phyloP scores from a whole-genome alignment of 495 filamentous ascomycete genomes.

The Aspergillus egyptiacus region DNA sequence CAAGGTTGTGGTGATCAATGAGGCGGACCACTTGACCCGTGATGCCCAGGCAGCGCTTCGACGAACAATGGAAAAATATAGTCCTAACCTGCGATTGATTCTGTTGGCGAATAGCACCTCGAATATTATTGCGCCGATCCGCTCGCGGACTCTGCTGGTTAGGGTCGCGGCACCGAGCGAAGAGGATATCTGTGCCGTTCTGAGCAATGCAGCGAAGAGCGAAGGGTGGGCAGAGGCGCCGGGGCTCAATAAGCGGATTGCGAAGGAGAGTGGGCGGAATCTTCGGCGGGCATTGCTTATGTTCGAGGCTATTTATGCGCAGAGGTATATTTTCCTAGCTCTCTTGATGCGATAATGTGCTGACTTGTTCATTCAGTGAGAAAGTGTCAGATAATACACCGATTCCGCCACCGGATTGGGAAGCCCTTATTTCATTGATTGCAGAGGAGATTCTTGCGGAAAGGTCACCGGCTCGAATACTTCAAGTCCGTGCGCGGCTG shows the following conservation, averaged over 20 bases:
- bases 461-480: slow-evolving; percentile 76
- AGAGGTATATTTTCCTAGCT: slow-evolving; percentile 58
- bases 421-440: slow-evolving; percentile 77
- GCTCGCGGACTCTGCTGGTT: slow-evolving; percentile 81
- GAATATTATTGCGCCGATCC: slow-evolving; percentile 95
- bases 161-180: slow-evolving; percentile 87
- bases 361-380: slow-evolving; percentile 55
- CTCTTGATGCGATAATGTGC: background rate
- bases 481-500: slow-evolving; percentile 82
- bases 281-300: slow-evolving; percentile 84
- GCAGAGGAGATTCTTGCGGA: slow-evolving; percentile 89
- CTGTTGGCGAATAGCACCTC: slow-evolving; percentile 89
- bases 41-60: slow-evolving; percentile 95
- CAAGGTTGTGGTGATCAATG: slow-evolving; percentile 98
- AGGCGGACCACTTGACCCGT: slow-evolving; percentile 89
- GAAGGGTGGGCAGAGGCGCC: slow-evolving; percentile 69
- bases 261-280: slow-evolving; percentile 87
- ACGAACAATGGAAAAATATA: slow-evolving; percentile 99
- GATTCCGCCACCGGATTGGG: slow-evolving; percentile 95
- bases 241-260: slow-evolving; percentile 73
- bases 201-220: slow-evolving; percentile 65
- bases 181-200: slow-evolving; percentile 70
- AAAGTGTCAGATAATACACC: slow-evolving; percentile 80
- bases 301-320: slow-evolving; percentile 93
- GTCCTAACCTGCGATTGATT: slow-evolving; percentile 85